phyloP scores from a whole-genome alignment of 1,284 basidiomycete genomes.

The Rhodotorula mucilaginosa region DNA sequence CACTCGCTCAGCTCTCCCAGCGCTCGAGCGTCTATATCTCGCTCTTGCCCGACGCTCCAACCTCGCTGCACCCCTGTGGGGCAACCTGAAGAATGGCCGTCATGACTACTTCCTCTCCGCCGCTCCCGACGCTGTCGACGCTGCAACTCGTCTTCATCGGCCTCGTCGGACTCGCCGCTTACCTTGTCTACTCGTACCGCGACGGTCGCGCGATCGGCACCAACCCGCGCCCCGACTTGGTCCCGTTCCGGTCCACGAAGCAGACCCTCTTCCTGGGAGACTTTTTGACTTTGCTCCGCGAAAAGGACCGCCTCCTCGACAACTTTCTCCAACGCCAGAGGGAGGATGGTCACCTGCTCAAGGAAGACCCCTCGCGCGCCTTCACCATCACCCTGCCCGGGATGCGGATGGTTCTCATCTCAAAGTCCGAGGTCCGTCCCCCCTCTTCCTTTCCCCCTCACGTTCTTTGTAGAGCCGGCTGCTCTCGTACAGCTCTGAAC shows the following conservation, averaged over 20 bases:
- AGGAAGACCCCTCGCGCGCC: constrained; percentile 2
- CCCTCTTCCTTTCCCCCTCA: not conserved
- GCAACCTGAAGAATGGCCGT: not conserved
- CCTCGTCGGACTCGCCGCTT: not conserved
- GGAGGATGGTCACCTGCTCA: not conserved
- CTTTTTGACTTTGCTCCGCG: not conserved
- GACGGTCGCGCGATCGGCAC: constrained; percentile 24
- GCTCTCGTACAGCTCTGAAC: not conserved
- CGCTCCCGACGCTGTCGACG: not conserved
- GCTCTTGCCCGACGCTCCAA: no score
- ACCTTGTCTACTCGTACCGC: constrained; percentile 5
- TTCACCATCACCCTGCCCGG: constrained; percentile 11
- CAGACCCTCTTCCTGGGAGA: constrained; percentile 14
- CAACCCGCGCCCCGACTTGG: constrained; percentile 11
- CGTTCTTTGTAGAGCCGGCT: no score
- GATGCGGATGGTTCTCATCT: constrained; percentile 18
- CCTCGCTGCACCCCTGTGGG: no score
- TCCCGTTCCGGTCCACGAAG: not conserved
- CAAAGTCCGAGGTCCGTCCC: not conserved
- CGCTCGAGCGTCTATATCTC: no score
- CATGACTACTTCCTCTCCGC: not conserved
- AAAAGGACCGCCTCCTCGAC: constrained; percentile 14
- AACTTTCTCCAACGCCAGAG: constrained; percentile 7
- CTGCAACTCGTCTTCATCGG: not conserved
- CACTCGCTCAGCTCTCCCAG: no score